These are phyloP conservation scores for Gaultheria prostrata DNA, from an alignment of 148 eudicot genomes.

Conservation along the genomic window DNA sequence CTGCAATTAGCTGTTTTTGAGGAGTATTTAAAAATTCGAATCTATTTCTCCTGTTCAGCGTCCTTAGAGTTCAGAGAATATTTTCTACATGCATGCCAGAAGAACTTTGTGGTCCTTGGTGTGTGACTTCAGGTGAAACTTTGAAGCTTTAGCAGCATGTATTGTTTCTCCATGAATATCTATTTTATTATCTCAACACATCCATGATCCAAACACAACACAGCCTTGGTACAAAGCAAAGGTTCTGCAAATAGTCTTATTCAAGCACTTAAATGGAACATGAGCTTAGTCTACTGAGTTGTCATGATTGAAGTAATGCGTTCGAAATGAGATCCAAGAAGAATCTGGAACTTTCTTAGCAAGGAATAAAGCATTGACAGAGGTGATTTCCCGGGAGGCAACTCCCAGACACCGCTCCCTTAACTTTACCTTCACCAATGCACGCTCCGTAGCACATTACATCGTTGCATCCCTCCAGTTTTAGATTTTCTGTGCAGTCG, in stretches of 20 bases:
- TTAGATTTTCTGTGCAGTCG: neutral
- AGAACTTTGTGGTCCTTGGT: neutral
- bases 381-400: neutral
- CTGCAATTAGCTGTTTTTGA: neutral
- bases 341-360: neutral
- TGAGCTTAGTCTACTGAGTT: neutral
- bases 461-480: neutral
- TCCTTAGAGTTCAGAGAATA: neutral
- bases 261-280: neutral
- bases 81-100: neutral
- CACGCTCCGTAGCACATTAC: neutral
- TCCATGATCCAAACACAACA: neutral
- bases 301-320: neutral
- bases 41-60: neutral
- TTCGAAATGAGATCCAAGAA: no score
- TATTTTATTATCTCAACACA: neutral
- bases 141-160: neutral
- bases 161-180: neutral
- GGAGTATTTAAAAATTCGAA: neutral
- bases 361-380: constrained; percentile 4
- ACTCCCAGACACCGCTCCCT: constrained; percentile 11
- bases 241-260: neutral
- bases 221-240: neutral
- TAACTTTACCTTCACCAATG: neutral
- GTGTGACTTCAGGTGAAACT: neutral